Percentiles rank a stretch among this genome's conserved stretches.
Conservation (phyloP, 176 grass and related monocot species). For the Hordeum marinum region DNA sequence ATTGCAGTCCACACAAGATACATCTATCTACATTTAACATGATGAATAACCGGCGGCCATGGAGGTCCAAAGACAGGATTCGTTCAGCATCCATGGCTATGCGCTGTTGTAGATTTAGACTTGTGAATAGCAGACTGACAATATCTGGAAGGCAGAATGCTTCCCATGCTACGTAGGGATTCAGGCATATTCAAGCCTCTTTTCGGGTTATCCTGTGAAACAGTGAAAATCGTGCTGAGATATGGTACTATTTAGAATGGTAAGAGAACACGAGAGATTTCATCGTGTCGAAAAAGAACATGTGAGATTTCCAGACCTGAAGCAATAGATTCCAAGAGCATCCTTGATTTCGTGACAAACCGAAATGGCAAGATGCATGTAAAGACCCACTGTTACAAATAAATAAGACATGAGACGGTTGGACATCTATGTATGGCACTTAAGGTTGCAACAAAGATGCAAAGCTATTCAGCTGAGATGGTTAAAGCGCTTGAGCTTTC, state of each 20-base stretch:
- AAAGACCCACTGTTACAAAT: constrained; percentile 68
- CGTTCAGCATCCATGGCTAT: background rate
- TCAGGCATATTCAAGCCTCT: constrained; percentile 57
- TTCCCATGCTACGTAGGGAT: background rate
- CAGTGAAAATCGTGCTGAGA: background rate
- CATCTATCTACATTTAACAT: constrained; percentile 1
- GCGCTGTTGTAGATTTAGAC: background rate
- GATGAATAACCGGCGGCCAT: background rate
- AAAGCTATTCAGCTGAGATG: background rate
- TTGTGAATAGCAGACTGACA: background rate
- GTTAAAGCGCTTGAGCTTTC: background rate
- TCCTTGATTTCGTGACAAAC: constrained; percentile 93
- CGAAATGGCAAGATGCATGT: constrained; percentile 81
- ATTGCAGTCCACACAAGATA: background rate
- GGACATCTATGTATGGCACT: background rate
- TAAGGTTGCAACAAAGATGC: background rate
- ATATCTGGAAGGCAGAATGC: background rate
- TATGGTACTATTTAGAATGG: background rate
- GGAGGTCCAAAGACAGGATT: background rate
- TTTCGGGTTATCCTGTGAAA: constrained; percentile 89
- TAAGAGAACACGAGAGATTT: background rate
- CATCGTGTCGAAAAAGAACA: background rate
- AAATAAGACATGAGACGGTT: background rate
- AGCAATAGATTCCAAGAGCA: constrained; percentile 96
- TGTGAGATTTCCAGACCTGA: constrained; percentile 48